A percentile compares a stretch with the other conserved stretches of the same genome.
Conservation (phyloP, 73 alveolate genomes). For the Paramecium pentaurelia region DNA sequence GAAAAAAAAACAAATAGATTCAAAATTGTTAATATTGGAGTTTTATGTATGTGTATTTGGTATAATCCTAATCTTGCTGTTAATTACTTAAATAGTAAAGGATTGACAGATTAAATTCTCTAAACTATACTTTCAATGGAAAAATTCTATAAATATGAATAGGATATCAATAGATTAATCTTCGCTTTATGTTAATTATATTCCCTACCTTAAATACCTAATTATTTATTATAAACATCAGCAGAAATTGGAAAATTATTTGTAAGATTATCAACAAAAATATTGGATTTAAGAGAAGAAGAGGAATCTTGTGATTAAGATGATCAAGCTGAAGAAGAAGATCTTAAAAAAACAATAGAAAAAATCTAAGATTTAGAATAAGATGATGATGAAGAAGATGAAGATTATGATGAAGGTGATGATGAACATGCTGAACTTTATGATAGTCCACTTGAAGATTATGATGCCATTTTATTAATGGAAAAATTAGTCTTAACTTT, state of each 20-base stretch:
- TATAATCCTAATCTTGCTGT: slow-evolving; percentile 67
- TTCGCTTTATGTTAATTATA: slow-evolving; percentile 64
- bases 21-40: slow-evolving; percentile 62
- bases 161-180: slow-evolving; percentile 65
- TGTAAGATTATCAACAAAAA: slow-evolving; percentile 52
- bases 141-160: slow-evolving; percentile 64
- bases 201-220: slow-evolving; percentile 58
- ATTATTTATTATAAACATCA: slow-evolving; percentile 14
- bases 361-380: slow-evolving; percentile 13
- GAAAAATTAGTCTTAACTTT: neutral
- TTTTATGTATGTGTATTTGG: slow-evolving; percentile 73
- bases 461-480: slow-evolving; percentile 28
- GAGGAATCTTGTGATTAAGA: slow-evolving; percentile 63
- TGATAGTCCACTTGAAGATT: slow-evolving; percentile 65
- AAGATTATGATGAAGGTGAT: slow-evolving; percentile 42
- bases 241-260: slow-evolving; percentile 60
- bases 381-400: slow-evolving; percentile 55
- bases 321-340: slow-evolving; percentile 60
- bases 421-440: slow-evolving; percentile 60
- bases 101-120: slow-evolving; percentile 51
- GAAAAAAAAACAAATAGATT: slow-evolving; percentile 53
- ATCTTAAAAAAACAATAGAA: slow-evolving; percentile 23
- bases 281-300: slow-evolving; percentile 62
- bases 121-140: slow-evolving; percentile 34
- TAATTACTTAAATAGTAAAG: slow-evolving; percentile 21